Evolutionary conservation across 2,329 filamentous ascomycete genomes (phyloP), one percentile per base, ranked within the genome.

Genomic region (Aspergillus tamarii): DNA sequence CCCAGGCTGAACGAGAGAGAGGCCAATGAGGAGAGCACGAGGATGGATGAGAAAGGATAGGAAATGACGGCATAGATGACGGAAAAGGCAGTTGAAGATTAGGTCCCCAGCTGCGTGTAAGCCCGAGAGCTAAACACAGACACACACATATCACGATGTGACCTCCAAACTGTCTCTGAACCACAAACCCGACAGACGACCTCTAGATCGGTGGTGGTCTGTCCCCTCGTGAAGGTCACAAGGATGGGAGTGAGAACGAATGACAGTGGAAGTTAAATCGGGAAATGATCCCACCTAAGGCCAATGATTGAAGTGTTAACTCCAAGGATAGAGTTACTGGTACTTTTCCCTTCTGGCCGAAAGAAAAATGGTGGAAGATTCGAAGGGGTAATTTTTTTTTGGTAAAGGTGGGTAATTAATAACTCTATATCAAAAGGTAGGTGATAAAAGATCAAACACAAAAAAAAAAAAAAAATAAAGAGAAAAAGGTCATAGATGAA

Each of bases 181-280:
- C 46, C 21, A n/a, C 32, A 12, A 19, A 28, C 45, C 34, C 36
- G 26, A 55, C 36, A 41, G 48, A 36, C 39, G 39, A 41, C 39
- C 58, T 53, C 43, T 30, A 32, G 16, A 32, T 39, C 43, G 34
- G 12, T 39, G 34, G 12, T 39, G 21, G 26, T 59, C 46, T 23
- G 41, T 46, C 52, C 58, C 48, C 57, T 48, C 58, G 53, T 30
- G 28, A 54, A 23, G 34, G 50, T 60, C 58, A 60, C 58, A 60
- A 60, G 46, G 32, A 43, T 55, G 11, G 11, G 32, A 26, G 8
- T 12, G 32, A 55, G 32, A 55, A 39, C 32, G 34, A 39, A 55
- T 53, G 48, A 43, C 11, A 21, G 46, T 41, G 12, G 16, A 19
- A 26, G 26, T 21, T 30, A 32, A 53, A 23, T 54, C 36, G 57